Evolutionary conservation across 2,329 filamentous ascomycete species (phyloP).

Genomic region (Monosporascus sp.): DNA sequence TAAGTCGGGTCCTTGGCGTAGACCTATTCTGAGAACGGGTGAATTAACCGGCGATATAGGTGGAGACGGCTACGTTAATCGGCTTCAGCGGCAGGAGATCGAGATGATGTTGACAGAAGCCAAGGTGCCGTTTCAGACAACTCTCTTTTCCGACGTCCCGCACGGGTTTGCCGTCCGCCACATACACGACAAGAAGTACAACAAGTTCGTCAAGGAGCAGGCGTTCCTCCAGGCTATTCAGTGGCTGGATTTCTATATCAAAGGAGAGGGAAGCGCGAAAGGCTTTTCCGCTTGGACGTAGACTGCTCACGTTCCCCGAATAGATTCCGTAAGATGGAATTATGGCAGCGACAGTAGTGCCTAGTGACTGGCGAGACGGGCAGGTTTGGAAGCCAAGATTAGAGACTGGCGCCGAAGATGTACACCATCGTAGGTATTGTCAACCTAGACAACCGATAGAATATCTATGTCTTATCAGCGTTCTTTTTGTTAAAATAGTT

Average conservation of each 20-base stretch:
- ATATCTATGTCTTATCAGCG: neutral
- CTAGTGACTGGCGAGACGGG: no score
- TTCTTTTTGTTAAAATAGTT: conserved; percentile 47
- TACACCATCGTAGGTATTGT: no score
- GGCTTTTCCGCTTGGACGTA: no score
- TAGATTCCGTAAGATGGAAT: no score
- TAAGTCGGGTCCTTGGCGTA: conserved; percentile 10
- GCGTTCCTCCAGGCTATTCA: conserved; percentile 7
- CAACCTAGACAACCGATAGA: no score
- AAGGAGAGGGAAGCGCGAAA: neutral
- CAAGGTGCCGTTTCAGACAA: conserved; percentile 17
- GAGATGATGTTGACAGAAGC: conserved; percentile 40
- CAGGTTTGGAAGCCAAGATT: no score
- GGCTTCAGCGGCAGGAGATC: conserved; percentile 36
- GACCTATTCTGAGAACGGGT: neutral
- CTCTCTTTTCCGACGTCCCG: neutral
- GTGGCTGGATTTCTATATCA: conserved; percentile 1
- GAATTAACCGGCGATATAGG: neutral
- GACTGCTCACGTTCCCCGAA: no score
- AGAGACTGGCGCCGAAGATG: no score
- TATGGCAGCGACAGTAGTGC: no score
- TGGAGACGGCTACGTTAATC: conserved; percentile 39
- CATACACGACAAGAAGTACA: neutral
- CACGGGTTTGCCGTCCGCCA: neutral
- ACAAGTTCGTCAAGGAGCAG: conserved; percentile 4